A percentile compares a stretch with the other conserved stretches of the same genome.
Conservation (phyloP, 257 asterid species). For the Solanum commersonii region DNA sequence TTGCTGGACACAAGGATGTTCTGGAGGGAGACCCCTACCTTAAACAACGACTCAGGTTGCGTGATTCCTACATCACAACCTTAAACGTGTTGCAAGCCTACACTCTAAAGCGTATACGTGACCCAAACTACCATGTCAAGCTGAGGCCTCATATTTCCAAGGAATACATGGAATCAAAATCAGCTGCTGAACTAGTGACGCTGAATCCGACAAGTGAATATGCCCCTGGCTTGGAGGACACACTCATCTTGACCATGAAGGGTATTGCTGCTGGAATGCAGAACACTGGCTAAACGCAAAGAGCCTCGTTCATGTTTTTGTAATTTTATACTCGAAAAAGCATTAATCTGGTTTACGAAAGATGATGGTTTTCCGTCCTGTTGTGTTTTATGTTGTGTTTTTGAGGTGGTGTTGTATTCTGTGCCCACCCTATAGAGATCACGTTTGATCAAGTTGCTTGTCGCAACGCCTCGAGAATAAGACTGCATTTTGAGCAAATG, state of each 20-base stretch:
- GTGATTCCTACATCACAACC: constrained; percentile 40
- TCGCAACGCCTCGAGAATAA: background rate
- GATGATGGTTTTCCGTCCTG: background rate
- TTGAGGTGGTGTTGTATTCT: background rate
- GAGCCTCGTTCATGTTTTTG: background rate
- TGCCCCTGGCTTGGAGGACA: constrained; percentile 50
- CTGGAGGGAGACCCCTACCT: constrained; percentile 45
- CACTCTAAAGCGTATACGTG: constrained; percentile 38
- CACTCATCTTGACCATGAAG: constrained; percentile 50
- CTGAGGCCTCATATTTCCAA: constrained; percentile 39
- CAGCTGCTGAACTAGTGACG: constrained; percentile 26
- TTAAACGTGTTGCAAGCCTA: constrained; percentile 36
- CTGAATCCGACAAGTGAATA: constrained; percentile 43
- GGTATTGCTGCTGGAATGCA: constrained; percentile 55
- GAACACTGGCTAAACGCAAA: constrained; percentile 33
- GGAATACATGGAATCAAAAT: constrained; percentile 27
- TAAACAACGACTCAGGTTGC: constrained; percentile 31
- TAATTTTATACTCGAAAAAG: background rate
- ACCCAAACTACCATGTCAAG: constrained; percentile 23
- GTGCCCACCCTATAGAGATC: background rate
- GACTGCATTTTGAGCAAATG: background rate
- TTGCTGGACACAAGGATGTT: constrained; percentile 46
- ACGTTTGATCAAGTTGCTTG: background rate
- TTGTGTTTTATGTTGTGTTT: background rate
- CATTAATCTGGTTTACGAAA: background rate